Base-by-base conservation (phyloP, 2,329 filamentous ascomycete genomes). In the Botrytis byssoidea region DNA sequence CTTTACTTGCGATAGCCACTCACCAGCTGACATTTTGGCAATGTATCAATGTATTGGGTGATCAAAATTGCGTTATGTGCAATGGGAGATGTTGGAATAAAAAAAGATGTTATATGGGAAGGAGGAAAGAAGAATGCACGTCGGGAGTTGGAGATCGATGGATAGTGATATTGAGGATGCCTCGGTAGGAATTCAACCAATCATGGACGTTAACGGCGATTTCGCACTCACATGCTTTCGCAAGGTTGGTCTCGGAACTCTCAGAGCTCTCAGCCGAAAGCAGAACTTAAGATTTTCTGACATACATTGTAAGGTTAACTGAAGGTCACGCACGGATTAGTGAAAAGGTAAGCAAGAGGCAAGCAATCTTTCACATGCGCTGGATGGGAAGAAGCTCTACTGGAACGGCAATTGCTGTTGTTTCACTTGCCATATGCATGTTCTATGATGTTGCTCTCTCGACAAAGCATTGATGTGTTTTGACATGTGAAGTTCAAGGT, bases 1-100 rank as follows among this genome's bases (percentile, higher is more conserved):
- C 63, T 37, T 32, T 35, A 18, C 32, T 65, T 57, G 68, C n/a
- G 37, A 61, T 59, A 46, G n/a, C 35, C 29, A 70, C 77, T 64
- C 71, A 79, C 79, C 78, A 70, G 77, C 75, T 77, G 78, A 79
- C 78, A 79, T 79, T 42, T 69, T 42, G 48, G 8, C 25, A 25
- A 69, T 44, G 42, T 69, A 35, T 29, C 22, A 42, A 60, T 29
- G 25, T 66, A 40, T 57, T 60, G 29, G 40, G 18, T 51, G n/a
- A 29, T 63, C 35, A 35, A 18, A 42, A 46, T n/a, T 40, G 40
- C 70, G 20, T 40, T 48, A 12, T 64, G 37, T 70, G 44, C 44
- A 35, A 60, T 48, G 66, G 37, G 69, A 51, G 35, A 25, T 60
- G 63, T 8, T 7, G 40, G 35, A 59, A n/a, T 37, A 60, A n/a